These are phyloP conservation scores for Urochloa ruziziensis DNA, from an alignment of 176 grass and related monocot genomes.

Conservation along the genomic window DNA sequence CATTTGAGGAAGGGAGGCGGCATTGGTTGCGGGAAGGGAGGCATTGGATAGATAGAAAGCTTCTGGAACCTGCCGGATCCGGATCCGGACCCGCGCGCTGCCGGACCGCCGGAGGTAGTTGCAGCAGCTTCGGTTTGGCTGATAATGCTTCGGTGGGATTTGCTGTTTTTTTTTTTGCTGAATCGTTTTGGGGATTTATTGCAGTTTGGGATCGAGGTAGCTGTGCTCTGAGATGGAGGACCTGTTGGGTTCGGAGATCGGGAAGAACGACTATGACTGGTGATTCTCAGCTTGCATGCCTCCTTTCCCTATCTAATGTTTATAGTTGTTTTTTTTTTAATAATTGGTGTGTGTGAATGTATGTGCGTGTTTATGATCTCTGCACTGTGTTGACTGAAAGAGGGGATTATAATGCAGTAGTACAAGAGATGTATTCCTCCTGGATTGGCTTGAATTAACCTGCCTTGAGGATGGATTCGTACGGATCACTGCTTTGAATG, in stretches of 20 bases:
- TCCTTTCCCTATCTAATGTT: neutral
- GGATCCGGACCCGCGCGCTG: neutral
- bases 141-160: neutral
- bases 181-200: neutral
- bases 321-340: neutral
- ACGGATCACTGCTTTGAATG: neutral
- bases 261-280: slow-evolving; percentile 99
- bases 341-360: neutral
- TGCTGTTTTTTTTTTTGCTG: neutral
- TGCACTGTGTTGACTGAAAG: neutral
- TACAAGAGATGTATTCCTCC: neutral
- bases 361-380: neutral
- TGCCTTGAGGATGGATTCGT: neutral
- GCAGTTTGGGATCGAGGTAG: slow-evolving; percentile 9
- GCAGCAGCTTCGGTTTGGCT: neutral
- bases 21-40: slow-evolving; percentile 16
- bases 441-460: neutral
- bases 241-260: slow-evolving; percentile 73
- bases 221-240: slow-evolving; percentile 62
- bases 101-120: neutral
- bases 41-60: neutral
- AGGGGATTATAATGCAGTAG: neutral
- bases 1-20: neutral
- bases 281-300: slow-evolving; percentile 8
- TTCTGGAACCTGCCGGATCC: slow-evolving; percentile 20